Percentiles rank a stretch among this genome's conserved stretches.
Evolutionary conservation across 495 filamentous ascomycete genomes (phyloP).

Genomic region (Clavariopsis aquatica): DNA sequence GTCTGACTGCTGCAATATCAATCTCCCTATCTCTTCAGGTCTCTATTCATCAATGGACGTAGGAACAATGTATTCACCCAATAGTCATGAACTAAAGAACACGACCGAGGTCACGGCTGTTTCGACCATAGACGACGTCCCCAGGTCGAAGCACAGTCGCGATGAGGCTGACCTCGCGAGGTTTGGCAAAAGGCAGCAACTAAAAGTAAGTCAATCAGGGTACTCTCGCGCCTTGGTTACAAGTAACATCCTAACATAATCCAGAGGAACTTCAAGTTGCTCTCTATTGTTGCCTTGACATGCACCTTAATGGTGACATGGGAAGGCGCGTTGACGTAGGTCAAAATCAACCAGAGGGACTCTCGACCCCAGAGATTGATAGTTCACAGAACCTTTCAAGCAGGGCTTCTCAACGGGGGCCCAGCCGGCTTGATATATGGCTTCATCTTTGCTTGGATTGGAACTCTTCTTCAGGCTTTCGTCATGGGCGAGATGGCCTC

Average conservation of each 20-base stretch:
- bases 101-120: not conserved
- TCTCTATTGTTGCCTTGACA: constrained; percentile 9
- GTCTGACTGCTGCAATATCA: not conserved
- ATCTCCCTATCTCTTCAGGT: not conserved
- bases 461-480: constrained; percentile 3
- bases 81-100: not conserved
- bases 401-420: constrained; percentile 3
- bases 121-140: not conserved
- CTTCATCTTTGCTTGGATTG: constrained; percentile 16
- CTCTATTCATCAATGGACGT: too few species aligned
- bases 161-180: constrained; percentile 1
- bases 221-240: too few species aligned
- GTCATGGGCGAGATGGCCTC: constrained; percentile 33
- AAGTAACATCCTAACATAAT: not conserved
- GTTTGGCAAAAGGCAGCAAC: constrained; percentile 3
- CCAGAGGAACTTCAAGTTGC: constrained; percentile 9
- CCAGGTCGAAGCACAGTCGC: too few species aligned
- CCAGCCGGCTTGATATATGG: constrained; percentile 16
- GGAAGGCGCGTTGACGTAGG: constrained; percentile 12
- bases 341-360: not conserved
- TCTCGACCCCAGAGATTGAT: not conserved
- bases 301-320: constrained; percentile 17
- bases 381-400: not conserved
- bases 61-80: not conserved
- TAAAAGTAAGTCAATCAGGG: constrained; percentile 1